Base-by-base conservation (phyloP, 768 basidiomycete species). In the Trametes sanguinea region DNA sequence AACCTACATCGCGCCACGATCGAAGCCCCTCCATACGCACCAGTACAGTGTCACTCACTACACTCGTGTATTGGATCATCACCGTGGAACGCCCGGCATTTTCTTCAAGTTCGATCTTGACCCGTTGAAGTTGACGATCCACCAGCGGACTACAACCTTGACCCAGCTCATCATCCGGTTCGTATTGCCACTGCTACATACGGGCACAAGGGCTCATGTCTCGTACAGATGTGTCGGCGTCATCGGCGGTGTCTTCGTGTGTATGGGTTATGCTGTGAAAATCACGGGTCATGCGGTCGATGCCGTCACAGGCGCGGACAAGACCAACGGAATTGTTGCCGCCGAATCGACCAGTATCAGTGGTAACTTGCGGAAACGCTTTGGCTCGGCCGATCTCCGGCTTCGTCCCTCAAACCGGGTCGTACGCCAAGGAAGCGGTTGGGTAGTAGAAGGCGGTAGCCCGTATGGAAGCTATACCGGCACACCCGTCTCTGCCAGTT, bases 81-180 rank as follows among this genome's bases (percentile, higher is more conserved):
- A 91, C 65, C 76, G 79, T 14, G 92, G 91, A 6, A 88, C 93
- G 0, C 96, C 96, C 0, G 95, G 92, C 14, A 96, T 98, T 72
- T 98, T 96, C 81, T 97, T 98, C 88, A 97, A 98, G 75, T 98
- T 94, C 73, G 95, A 99, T 61, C 76, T 98, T 40, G 96, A 99
- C 71, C 94, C 95, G 0, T 83, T 98, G 76, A 80, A 84, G 27
- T 81, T 98, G 61, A 89, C 86, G 0, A 86, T 98, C 56, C 84
- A 90, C 68, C 95, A 98, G 75, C 85, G 94, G 16, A 98, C 96
- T 17, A 94, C 90, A 0, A 80, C 85, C 1, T 76, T 99, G 53
- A 69, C 88, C 3, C 90, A 95, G 65, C 83, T 99, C 56, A 69
- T 97, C 65, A 90, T 98, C 64, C 82, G 90, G 76, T 82, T 62